These are phyloP conservation scores for Tripterygium wilfordii DNA, from an alignment of 177 flowering plant species.

Conservation along the genomic window DNA sequence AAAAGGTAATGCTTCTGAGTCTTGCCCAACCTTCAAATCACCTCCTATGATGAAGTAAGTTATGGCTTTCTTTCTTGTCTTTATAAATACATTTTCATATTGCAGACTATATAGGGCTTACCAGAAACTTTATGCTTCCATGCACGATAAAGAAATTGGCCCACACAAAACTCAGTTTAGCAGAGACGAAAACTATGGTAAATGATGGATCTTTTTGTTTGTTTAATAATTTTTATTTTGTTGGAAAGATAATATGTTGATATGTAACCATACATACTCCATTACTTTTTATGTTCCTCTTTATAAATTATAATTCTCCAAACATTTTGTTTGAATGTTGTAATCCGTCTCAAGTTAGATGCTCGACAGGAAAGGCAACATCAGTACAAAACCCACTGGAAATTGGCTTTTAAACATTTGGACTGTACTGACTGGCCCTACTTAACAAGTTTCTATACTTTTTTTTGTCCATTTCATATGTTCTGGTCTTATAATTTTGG, in stretches of 20 bases:
- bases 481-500: no score
- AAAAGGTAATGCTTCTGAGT: constrained; percentile 47
- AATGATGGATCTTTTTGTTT: not conserved
- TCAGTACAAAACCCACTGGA: no score
- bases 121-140: constrained; percentile 83
- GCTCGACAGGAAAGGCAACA: no score
- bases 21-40: not conserved
- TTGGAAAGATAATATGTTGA: no score
- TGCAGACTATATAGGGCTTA: constrained; percentile 92
- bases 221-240: no score
- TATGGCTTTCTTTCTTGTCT: not conserved
- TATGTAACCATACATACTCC: no score
- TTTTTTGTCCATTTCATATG: no score
- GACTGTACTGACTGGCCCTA: no score
- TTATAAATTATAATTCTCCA: not conserved
- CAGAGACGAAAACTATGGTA: constrained; percentile 96
- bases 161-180: constrained; percentile 97
- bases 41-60: not conserved
- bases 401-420: no score
- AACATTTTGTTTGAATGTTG: no score
- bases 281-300: not conserved
- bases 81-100: constrained; percentile 7
- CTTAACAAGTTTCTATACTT: no score
- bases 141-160: constrained; percentile 76
- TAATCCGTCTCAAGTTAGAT: no score